Evolutionary conservation across 2,329 filamentous ascomycete species (phyloP), one percentile per base, ranked within the genome.

Genomic region (Pseudogymnoascus sp.): DNA sequence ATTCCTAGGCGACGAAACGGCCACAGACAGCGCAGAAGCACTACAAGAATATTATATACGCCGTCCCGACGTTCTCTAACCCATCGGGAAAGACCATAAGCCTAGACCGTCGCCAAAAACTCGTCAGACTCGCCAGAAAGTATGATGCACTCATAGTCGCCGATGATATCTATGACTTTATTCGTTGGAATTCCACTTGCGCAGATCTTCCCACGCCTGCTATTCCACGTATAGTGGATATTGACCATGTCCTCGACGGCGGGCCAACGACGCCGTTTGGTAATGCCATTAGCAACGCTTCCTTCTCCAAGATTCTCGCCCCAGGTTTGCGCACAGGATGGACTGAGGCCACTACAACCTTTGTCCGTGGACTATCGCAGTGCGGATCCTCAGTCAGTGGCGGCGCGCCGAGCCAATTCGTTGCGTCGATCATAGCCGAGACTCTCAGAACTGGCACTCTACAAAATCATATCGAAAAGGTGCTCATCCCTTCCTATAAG

Each of bases 101-200:
- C 12, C 73, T 91, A 3, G 71, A 74, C 15, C 82, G 88, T 28
- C 82, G 94, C 3, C 76, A 85, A 64, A 77, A 77, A 9, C 80
- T 97, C 3, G 85, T 97, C 22, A 76, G 78, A n/a, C 74, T 97
- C 6, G 93, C 93, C 0, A 82, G 93, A 61, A 78, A 85, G 62
- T 84, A 88, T 71, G 86, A 97, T 71, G 90, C 90, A 6, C 80
- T 97, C n/a, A 75, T 97, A 61, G 80, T 97, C 28, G 84, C 84
- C 57, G 93, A 97, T 75, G 94, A 99, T 72, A 91, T 97, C 8
- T 99, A 99, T 71, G 93, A 97, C 72, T 88, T 93, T 66, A 79
- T 97, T 4, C 89, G 92, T 71, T 97, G 91, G 90, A 37, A 37
- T n/a, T 22, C 64, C 6, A 61, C 53, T 22, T 63, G 59, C 6